These are phyloP conservation scores for Ophiocordyceps polyrhachis-furcata DNA, from an alignment of 2,329 filamentous ascomycete species.

Conservation along the genomic window DNA sequence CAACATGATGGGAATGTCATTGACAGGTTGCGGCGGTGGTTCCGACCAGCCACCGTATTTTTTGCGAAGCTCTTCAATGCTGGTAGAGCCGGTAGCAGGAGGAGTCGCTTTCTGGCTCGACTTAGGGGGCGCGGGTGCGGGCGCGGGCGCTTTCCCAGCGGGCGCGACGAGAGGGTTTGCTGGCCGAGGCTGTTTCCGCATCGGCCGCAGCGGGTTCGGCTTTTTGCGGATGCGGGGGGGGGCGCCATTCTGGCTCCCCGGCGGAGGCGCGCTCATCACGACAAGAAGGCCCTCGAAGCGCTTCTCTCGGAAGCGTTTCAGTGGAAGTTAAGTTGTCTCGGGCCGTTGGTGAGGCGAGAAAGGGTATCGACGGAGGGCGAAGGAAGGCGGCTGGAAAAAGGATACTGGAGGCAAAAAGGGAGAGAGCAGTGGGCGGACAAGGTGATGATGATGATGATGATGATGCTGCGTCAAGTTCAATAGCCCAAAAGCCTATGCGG, in stretches of 20 bases:
- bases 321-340: neutral
- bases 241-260: conserved; percentile 16
- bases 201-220: conserved; percentile 19
- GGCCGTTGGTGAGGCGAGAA: too few species aligned
- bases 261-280: conserved; percentile 25
- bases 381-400: too few species aligned
- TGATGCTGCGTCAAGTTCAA: too few species aligned
- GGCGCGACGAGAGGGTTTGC: conserved; percentile 46
- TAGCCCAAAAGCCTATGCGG: too few species aligned
- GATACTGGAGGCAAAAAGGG: too few species aligned
- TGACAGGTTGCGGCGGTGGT: conserved; percentile 26
- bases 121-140: too few species aligned
- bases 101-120: conserved; percentile 6
- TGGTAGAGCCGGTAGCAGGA: conserved; percentile 11
- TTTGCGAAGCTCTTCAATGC: conserved; percentile 22
- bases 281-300: neutral
- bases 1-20: conserved; percentile 51
- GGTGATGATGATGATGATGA: too few species aligned
- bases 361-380: too few species aligned
- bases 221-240: conserved; percentile 11
- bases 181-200: conserved; percentile 20
- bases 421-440: too few species aligned
- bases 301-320: neutral
- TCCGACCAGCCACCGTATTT: conserved; percentile 40
- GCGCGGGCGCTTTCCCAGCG: conserved; percentile 31